These are phyloP conservation scores for Pythium rishiriense DNA, from an alignment of 352 stramenopile species.

Conservation along the genomic window DNA sequence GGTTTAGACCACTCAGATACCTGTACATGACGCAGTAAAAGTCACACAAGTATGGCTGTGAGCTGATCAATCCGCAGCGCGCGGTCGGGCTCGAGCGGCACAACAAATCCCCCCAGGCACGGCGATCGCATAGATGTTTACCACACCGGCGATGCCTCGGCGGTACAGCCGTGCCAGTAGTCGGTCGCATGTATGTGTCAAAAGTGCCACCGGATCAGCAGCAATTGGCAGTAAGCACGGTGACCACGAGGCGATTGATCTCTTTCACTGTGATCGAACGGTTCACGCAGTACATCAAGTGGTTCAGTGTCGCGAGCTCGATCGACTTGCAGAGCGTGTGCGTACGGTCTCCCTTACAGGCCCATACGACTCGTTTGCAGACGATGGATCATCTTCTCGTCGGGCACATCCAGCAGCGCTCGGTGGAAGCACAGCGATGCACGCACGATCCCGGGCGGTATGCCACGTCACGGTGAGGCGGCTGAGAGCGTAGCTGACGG, in stretches of 20 bases:
- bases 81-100: not conserved
- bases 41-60: constrained; percentile 2
- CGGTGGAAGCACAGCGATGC: constrained; percentile 7
- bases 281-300: constrained; percentile 14
- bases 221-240: constrained; percentile 11
- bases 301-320: constrained; percentile 18
- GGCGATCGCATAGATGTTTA: constrained; percentile 9
- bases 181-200: not conserved
- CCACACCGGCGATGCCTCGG: constrained; percentile 7
- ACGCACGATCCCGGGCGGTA: not conserved
- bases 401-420: constrained; percentile 8
- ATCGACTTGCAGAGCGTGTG: not conserved
- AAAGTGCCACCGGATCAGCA: constrained; percentile 12
- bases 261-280: not conserved
- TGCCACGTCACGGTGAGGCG: constrained; percentile 10
- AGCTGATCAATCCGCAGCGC: constrained; percentile 14
- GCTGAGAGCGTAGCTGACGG: not conserved
- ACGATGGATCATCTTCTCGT: constrained; percentile 1
- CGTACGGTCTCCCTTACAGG: not conserved
- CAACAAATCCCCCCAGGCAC: constrained; percentile 3
- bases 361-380: constrained; percentile 3
- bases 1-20: constrained; percentile 7
- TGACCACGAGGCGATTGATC: constrained; percentile 15
- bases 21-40: constrained; percentile 3
- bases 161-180: not conserved